Percentiles rank a stretch among this genome's conserved stretches.
These are phyloP conservation scores for Aspergillus sp. DNA, from an alignment of 2,329 filamentous ascomycete genomes.

Conservation along the genomic window DNA sequence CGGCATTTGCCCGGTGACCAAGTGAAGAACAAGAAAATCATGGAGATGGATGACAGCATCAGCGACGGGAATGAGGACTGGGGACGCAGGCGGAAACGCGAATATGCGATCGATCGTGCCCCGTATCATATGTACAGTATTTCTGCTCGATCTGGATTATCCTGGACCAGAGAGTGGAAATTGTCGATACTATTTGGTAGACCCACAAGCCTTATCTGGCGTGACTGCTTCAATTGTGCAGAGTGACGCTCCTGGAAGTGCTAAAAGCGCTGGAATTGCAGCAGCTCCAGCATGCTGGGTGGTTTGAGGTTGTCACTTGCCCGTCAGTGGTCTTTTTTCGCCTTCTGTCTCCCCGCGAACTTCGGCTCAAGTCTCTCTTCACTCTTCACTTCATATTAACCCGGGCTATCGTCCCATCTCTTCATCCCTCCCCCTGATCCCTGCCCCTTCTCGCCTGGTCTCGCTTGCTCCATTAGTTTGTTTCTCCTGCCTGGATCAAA, in stretches of 20 bases:
- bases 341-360: not conserved
- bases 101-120: not conserved
- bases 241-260: no score
- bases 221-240: no score
- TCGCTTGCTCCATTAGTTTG: not conserved
- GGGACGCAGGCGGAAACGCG: not conserved
- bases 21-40: not conserved
- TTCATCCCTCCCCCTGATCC: not conserved
- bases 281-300: no score
- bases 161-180: no score
- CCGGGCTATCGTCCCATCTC: not conserved
- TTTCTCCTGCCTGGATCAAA: not conserved
- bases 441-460: not conserved
- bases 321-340: not conserved
- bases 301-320: not conserved
- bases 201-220: not conserved
- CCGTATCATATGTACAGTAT: not conserved
- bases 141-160: not conserved
- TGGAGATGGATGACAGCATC: not conserved
- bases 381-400: not conserved
- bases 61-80: not conserved
- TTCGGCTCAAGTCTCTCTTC: not conserved
- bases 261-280: no score
- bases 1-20: conserved; percentile 5
- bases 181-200: not conserved